Evolutionary conservation across 352 stramenopile genomes (phyloP).

Genomic region (Thalassiosira livingstoniorum): DNA sequence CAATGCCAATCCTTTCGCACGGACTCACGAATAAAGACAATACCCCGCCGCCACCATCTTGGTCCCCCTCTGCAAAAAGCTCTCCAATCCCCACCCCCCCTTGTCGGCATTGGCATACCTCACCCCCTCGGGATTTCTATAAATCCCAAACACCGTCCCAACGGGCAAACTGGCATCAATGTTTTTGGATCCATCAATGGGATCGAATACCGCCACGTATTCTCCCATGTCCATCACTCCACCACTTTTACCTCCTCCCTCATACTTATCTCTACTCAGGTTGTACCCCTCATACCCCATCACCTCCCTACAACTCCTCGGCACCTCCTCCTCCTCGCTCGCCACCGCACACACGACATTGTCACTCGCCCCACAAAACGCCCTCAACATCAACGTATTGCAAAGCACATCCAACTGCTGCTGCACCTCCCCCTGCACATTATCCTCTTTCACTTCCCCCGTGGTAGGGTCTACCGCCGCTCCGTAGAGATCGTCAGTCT

Average conservation of each 20-base stretch:
- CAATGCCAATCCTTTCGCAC: slow-evolving; percentile 34
- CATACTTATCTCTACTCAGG: no score
- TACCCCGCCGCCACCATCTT: slow-evolving; percentile 97
- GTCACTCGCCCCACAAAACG: slow-evolving; percentile 78
- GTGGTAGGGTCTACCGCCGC: slow-evolving; percentile 59
- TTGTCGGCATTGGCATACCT: slow-evolving; percentile 1
- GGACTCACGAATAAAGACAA: slow-evolving; percentile 93
- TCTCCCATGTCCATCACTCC: slow-evolving; percentile 72
- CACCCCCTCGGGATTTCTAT: slow-evolving; percentile 72
- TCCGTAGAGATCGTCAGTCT: slow-evolving; percentile 86
- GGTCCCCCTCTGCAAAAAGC: slow-evolving; percentile 88
- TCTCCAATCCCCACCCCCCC: slow-evolving; percentile 52
- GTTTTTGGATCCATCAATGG: slow-evolving; percentile 89
- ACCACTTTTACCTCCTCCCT: slow-evolving; percentile 35
- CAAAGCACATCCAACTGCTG: slow-evolving; percentile 86
- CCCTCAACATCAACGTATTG: slow-evolving; percentile 82
- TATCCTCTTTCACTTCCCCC: slow-evolving; percentile 68
- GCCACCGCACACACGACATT: slow-evolving; percentile 77
- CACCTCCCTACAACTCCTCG: slow-evolving; percentile 73
- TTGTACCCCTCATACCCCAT: slow-evolving; percentile 66
- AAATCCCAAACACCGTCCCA: slow-evolving; percentile 99
- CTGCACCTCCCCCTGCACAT: slow-evolving; percentile 85
- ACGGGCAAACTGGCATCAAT: slow-evolving; percentile 90
- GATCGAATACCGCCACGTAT: slow-evolving; percentile 86
- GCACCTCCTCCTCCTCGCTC: slow-evolving; percentile 80